Evolutionary conservation across 1,284 basidiomycete genomes (phyloP).

Genomic region (Tilletia indica): DNA sequence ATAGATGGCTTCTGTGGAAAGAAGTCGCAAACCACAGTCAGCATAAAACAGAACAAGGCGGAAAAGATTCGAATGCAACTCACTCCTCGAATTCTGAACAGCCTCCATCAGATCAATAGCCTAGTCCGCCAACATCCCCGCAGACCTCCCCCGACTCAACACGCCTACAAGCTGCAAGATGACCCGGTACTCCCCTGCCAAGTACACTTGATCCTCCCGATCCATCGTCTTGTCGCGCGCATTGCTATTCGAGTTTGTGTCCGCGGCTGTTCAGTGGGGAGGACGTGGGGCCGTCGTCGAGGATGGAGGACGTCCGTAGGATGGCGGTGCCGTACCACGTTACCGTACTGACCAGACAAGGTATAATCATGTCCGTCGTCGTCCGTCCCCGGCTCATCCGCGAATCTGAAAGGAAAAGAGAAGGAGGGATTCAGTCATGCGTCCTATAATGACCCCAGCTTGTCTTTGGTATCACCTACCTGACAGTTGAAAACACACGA

Average conservation of each 20-base stretch:
- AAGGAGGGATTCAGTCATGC: no score
- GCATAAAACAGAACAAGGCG: no score
- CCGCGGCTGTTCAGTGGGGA: conserved; percentile 19
- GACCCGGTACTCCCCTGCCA: conserved; percentile 87
- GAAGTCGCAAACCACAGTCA: background rate
- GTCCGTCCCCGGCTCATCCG: conserved; percentile 55
- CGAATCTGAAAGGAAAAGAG: background rate
- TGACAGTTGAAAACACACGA: conserved; percentile 52
- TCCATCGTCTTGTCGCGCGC: conserved; percentile 33
- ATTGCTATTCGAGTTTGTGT: background rate
- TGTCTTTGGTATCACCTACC: background rate
- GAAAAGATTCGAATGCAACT: background rate
- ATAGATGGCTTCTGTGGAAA: conserved; percentile 39
- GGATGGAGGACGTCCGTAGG: conserved; percentile 18
- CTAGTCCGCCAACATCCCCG: conserved; percentile 86
- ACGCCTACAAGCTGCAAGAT: conserved; percentile 91
- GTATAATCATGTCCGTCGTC: conserved; percentile 55
- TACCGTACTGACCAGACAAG: conserved; percentile 48
- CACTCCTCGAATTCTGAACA: conserved; percentile 51
- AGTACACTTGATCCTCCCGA: conserved; percentile 54
- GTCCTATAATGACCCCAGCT: no score
- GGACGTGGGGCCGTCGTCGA: conserved; percentile 19
- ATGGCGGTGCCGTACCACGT: conserved; percentile 42
- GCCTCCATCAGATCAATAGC: conserved; percentile 54
- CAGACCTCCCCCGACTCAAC: conserved; percentile 82